Percentiles rank a stretch among this genome's conserved stretches.
phyloP scores from a whole-genome alignment of 1,139 yeast species.

The Diutina ranongensis region DNA sequence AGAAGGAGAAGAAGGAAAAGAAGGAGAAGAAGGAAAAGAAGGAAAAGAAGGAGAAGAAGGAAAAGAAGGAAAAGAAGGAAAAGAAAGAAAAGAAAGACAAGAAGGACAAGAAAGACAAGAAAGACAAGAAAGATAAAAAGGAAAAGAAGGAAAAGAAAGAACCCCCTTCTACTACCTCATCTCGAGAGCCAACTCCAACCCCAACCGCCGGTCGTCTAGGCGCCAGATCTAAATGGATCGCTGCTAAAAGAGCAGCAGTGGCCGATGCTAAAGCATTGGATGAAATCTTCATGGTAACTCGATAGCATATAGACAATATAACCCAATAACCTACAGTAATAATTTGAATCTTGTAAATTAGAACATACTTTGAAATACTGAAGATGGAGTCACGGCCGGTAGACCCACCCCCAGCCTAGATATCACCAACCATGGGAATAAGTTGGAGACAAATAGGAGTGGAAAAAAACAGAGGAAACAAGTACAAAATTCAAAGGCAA shows the following conservation, averaged over 20 bases:
- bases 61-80: slow-evolving; percentile 11
- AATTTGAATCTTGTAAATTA: no score
- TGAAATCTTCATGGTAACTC: slow-evolving; percentile 82
- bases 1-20: slow-evolving; percentile 14
- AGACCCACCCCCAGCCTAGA: not conserved
- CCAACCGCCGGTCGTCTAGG: slow-evolving; percentile 53
- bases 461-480: not conserved
- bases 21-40: slow-evolving; percentile 15
- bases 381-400: not conserved
- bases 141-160: slow-evolving; percentile 9
- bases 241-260: slow-evolving; percentile 82
- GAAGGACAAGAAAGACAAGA: slow-evolving; percentile 11
- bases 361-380: not conserved
- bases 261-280: slow-evolving; percentile 81
- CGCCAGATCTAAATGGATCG: slow-evolving; percentile 76
- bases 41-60: slow-evolving; percentile 20
- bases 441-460: no score
- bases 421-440: no score
- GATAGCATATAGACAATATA: slow-evolving; percentile 8
- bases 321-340: not conserved
- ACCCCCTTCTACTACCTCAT: slow-evolving; percentile 18
- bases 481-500: not conserved
- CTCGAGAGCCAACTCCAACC: slow-evolving; percentile 10
- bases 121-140: slow-evolving; percentile 7
- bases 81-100: slow-evolving; percentile 15